phyloP scores from a whole-genome alignment of 441 rosid genomes.

The Gossypium lobatum region DNA sequence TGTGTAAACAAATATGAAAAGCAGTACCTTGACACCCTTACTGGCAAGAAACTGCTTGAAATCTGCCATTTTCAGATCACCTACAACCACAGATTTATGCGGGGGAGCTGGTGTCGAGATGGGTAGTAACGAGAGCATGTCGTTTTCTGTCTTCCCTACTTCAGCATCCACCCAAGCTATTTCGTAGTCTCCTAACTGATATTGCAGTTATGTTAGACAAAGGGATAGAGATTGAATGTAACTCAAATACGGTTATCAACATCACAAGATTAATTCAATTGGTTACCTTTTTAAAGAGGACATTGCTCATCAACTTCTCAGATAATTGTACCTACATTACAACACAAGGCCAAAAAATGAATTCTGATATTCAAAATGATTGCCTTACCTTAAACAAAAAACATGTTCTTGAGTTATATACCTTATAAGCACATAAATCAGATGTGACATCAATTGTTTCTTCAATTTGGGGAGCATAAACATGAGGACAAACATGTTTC shows the following conservation, averaged over 20 bases:
- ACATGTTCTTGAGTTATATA: constrained; percentile 26
- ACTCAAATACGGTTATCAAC: background rate
- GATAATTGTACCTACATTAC: constrained; percentile 79
- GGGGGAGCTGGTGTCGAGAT: constrained; percentile 52
- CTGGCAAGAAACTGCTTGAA: constrained; percentile 83
- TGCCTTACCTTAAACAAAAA: constrained; percentile 5
- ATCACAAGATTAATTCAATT: background rate
- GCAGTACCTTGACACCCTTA: constrained; percentile 77
- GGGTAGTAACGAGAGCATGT: constrained; percentile 59
- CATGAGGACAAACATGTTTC: constrained; percentile 80
- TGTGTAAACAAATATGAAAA: background rate
- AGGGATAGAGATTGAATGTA: background rate
- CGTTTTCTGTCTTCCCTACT: constrained; percentile 80
- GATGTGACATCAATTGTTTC: constrained; percentile 93
- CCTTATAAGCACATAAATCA: constrained; percentile 96
- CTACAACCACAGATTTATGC: constrained; percentile 86
- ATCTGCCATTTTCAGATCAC: constrained; percentile 90
- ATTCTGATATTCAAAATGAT: constrained; percentile 8
- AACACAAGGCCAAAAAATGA: constrained; percentile 19
- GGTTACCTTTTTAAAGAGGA: constrained; percentile 81
- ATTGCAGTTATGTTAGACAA: constrained; percentile 9
- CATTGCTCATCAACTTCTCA: constrained; percentile 94
- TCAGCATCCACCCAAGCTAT: constrained; percentile 92
- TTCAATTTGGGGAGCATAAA: constrained; percentile 85
- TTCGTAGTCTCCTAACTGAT: constrained; percentile 88